phyloP scores from a whole-genome alignment of 768 basidiomycete species.

The Chalciporus chontae region DNA sequence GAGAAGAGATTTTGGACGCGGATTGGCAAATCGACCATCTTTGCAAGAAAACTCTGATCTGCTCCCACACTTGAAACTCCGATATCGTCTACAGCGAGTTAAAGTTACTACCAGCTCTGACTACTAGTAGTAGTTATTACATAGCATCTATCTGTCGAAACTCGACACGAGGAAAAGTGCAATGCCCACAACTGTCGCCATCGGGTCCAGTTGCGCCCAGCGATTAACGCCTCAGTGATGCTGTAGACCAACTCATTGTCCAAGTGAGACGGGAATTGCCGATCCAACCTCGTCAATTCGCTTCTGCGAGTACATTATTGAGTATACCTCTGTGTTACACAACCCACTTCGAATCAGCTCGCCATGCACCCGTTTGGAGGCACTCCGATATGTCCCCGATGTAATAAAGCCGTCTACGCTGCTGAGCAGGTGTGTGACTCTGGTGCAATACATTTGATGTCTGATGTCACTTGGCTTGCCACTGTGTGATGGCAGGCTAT shows the following conservation, averaged over 20 bases:
- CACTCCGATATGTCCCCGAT: conserved; percentile 69
- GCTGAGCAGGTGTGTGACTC: conserved; percentile 71
- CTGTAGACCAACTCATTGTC: too few species aligned
- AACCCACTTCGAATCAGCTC: background rate
- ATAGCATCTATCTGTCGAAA: too few species aligned
- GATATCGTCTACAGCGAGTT: too few species aligned
- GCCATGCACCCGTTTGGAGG: conserved; percentile 73
- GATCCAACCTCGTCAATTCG: background rate
- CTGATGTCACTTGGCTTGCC: conserved; percentile 2
- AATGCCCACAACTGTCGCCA: too few species aligned
- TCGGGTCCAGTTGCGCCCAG: too few species aligned
- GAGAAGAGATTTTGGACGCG: conserved; percentile 20
- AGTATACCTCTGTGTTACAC: background rate
- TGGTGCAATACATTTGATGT: background rate
- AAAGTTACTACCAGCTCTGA: too few species aligned
- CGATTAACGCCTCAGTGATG: too few species aligned
- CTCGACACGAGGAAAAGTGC: too few species aligned
- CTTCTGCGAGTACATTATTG: conserved; percentile 10
- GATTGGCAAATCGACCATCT: conserved; percentile 1
- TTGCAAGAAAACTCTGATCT: conserved; percentile 26
- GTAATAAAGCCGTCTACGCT: conserved; percentile 75
- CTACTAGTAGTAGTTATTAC: too few species aligned
- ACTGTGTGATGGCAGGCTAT: conserved; percentile 49
- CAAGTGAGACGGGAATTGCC: background rate
- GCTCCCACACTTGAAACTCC: conserved; percentile 40